Evolutionary conservation across 495 filamentous ascomycete genomes (phyloP).

Genomic region (Lentithecium fluviatile): DNA sequence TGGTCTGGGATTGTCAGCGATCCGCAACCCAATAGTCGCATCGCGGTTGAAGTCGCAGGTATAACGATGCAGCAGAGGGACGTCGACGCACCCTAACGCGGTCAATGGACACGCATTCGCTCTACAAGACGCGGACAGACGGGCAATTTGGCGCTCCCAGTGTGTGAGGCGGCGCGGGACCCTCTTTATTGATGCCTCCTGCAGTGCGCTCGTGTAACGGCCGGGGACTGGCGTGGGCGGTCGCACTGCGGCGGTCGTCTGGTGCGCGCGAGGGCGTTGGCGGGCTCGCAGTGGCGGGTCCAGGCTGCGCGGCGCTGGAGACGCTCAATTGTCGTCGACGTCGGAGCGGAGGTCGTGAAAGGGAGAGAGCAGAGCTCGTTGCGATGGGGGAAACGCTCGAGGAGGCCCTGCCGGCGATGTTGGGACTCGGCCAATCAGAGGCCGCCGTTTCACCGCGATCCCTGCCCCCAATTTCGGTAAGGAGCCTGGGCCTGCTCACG

Average conservation of each 20-base stretch:
- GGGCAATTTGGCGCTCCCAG: background rate
- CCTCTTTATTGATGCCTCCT: constrained; percentile 20
- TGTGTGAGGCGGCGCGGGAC: constrained; percentile 7
- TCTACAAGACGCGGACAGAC: background rate
- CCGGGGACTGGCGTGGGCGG: background rate
- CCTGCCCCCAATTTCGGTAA: constrained; percentile 2
- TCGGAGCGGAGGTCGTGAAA: constrained; percentile 33
- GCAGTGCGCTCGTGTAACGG: constrained; percentile 18
- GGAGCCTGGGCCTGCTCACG: constrained; percentile 1
- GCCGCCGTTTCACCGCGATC: background rate
- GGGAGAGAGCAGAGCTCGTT: constrained; percentile 6
- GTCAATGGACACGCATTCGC: constrained; percentile 26
- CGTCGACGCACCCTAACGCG: constrained; percentile 18
- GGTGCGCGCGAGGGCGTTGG: background rate
- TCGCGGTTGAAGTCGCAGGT: constrained; percentile 20
- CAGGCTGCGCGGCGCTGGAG: constrained; percentile 11
- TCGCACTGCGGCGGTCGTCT: background rate
- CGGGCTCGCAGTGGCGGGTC: too few species aligned
- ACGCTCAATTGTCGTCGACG: constrained; percentile 29
- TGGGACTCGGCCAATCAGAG: background rate
- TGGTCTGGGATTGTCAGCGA: constrained; percentile 16
- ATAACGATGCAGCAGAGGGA: background rate
- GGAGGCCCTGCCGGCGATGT: background rate
- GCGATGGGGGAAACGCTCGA: constrained; percentile 8
- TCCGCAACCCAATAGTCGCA: constrained; percentile 29